Conservation (phyloP, 1,284 basidiomycete genomes). For the Mrakiaceae sp. region DNA sequence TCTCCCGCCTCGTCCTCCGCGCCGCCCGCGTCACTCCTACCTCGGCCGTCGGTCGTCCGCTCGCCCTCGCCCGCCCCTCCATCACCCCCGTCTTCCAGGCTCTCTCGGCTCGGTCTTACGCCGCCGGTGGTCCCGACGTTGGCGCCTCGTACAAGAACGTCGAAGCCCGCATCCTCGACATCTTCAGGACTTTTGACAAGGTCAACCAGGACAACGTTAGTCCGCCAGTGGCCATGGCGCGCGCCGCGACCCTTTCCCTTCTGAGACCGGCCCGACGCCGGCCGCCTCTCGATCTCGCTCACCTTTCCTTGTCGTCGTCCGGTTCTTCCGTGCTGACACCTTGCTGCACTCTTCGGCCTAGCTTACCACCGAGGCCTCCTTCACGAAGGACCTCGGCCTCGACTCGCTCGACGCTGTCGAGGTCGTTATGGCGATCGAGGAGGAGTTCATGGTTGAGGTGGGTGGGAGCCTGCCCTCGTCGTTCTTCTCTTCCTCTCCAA, state of each 20-base stretch:
- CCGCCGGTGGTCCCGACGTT: neutral
- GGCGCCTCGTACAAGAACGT: slow-evolving; percentile 54
- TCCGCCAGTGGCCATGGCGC: neutral
- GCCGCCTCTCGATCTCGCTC: slow-evolving; percentile 1
- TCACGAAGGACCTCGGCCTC: slow-evolving; percentile 79
- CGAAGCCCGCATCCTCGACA: slow-evolving; percentile 68
- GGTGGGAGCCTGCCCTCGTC: neutral
- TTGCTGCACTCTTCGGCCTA: slow-evolving; percentile 29
- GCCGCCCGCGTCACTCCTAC: neutral
- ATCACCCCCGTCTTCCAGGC: neutral
- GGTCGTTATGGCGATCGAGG: slow-evolving; percentile 98
- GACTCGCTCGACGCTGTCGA: slow-evolving; percentile 97
- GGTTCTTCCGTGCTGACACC: neutral
- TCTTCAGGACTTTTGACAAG: slow-evolving; percentile 92
- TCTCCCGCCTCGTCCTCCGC: slow-evolving; percentile 3
- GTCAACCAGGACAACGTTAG: slow-evolving; percentile 70
- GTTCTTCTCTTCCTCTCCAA: slow-evolving; percentile 4
- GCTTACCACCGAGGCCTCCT: slow-evolving; percentile 64
- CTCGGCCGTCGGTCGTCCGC: neutral
- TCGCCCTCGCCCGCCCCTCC: neutral
- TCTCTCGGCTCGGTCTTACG: slow-evolving; percentile 4
- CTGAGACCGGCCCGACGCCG: neutral
- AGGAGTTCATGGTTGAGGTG: slow-evolving; percentile 53
- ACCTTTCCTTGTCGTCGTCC: neutral
- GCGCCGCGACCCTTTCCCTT: neutral